Evolutionary conservation across 2,329 filamentous ascomycete genomes (phyloP), one percentile per base, ranked within the genome.

Genomic region (Aspergillus amoenus): DNA sequence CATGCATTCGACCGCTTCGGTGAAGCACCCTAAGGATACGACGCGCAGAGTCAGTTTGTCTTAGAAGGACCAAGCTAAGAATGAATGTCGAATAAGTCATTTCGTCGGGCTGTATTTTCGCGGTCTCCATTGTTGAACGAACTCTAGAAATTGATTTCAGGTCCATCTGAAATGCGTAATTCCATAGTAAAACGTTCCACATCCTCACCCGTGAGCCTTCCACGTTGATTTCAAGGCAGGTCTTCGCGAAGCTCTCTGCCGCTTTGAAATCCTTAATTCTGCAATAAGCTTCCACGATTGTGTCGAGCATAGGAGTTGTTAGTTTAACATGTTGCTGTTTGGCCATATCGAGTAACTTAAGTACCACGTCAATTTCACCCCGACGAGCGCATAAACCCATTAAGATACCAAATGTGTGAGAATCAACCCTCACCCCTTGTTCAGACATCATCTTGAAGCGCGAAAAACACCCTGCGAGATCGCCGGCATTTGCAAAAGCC

Each of bases 101-200:
- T 3, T 70, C 74, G 65, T 88, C 81, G 9, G 81, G 76, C 30
- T 74, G 71, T 32, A 89, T 73, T 0, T 77, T 72, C 41, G 77
- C 70, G 4, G 76, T 67, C 46, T 79, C 72, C 84, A 89, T 88
- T 53, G 77, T 76, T 30, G 75, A 72, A 62, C 86, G 83, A 3
- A 84, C 70, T 52, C 79, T 76, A 61, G 82, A 79, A 15, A 82
- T 78, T n/a, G 78, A 78, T 21, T 77, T 69, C 27, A 86, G 66
- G 59, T 88, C 81, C 55, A 88, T 83, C 6, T 83, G 81, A 55
- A 84, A 76, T 6, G 89, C 90, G 70, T 91, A 82, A 59, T 88
- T 84, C 55, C 82, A 80, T 4, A 97, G 77, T 32, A 97, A 75
- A 52, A 85, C 81, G 68, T 97, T 96, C 90, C 90, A 97, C 68